Evolutionary conservation across 2,329 filamentous ascomycete species (phyloP).

Genomic region (Periglandula ipomoeae): DNA sequence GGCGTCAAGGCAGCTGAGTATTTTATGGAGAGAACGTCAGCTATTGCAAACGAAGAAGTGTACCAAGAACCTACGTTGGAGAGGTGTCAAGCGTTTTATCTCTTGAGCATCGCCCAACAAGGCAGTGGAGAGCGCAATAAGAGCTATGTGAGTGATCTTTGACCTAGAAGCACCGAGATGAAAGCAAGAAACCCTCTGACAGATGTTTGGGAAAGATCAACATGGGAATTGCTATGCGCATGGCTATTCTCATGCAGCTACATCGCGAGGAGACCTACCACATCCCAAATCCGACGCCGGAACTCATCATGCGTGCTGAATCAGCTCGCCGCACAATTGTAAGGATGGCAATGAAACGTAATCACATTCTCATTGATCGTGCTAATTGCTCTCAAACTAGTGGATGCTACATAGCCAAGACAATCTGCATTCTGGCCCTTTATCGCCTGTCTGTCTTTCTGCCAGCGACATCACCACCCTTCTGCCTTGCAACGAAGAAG

Average conservation of each 20-base stretch:
- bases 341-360: conserved; percentile 21
- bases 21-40: conserved; percentile 42
- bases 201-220: conserved; percentile 33
- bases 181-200: background rate
- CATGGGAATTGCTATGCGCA: conserved; percentile 45
- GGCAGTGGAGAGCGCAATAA: conserved; percentile 43
- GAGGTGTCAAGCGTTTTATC: conserved; percentile 48
- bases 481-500: conserved; percentile 42
- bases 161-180: background rate
- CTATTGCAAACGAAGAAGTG: conserved; percentile 38
- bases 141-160: conserved; percentile 38
- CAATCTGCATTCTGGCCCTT: conserved; percentile 44
- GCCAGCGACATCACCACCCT: conserved; percentile 45
- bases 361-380: background rate
- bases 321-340: conserved; percentile 49
- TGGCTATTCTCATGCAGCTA: conserved; percentile 45
- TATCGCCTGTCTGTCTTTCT: conserved; percentile 40
- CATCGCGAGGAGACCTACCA: conserved; percentile 47
- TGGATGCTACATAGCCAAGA: conserved; percentile 54
- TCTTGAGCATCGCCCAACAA: conserved; percentile 50
- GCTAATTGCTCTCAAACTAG: conserved; percentile 18
- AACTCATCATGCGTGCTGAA: conserved; percentile 39
- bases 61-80: conserved; percentile 45
- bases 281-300: conserved; percentile 30
- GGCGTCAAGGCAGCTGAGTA: conserved; percentile 42